Conservation (phyloP, 2,329 filamentous ascomycete species). For the Mollisia scopiformis region DNA sequence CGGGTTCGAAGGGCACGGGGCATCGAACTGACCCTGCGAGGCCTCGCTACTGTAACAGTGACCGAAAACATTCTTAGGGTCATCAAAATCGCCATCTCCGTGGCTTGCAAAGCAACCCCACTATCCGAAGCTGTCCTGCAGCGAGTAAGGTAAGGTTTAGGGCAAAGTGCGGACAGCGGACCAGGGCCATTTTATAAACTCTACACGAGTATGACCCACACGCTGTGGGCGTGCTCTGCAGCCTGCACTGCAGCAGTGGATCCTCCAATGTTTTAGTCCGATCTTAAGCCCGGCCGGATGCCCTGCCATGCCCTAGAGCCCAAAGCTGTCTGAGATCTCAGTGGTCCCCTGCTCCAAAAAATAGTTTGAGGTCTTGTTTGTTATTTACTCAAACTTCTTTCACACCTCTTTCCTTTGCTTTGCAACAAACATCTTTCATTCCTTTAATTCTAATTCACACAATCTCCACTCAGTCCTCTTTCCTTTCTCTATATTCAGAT, state of each 20-base stretch:
- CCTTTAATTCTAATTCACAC: conserved; percentile 1
- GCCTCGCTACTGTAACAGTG: not conserved
- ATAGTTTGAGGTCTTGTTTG: not conserved
- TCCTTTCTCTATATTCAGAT: not conserved
- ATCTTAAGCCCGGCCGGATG: conserved; percentile 9
- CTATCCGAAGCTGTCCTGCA: not conserved
- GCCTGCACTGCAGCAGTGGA: not conserved
- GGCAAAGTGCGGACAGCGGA: not conserved
- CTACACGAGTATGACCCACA: conserved; percentile 8
- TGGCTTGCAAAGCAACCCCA: not conserved
- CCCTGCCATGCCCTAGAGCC: not conserved
- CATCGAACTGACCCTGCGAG: not conserved
- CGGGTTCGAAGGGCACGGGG: not conserved
- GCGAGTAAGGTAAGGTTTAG: not conserved
- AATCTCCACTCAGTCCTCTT: not conserved
- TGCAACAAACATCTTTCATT: not conserved
- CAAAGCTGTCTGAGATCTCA: conserved; percentile 10
- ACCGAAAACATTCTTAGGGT: not conserved
- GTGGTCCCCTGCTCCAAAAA: conserved; percentile 8
- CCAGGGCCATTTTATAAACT: conserved; percentile 8
- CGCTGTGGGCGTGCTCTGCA: not conserved
- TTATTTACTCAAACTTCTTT: not conserved
- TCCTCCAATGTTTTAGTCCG: conserved; percentile 1
- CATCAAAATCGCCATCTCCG: not conserved
- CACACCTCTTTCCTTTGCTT: not conserved